Evolutionary conservation across 768 basidiomycete genomes (phyloP).

Genomic region (Leccinum longicurvipes): DNA sequence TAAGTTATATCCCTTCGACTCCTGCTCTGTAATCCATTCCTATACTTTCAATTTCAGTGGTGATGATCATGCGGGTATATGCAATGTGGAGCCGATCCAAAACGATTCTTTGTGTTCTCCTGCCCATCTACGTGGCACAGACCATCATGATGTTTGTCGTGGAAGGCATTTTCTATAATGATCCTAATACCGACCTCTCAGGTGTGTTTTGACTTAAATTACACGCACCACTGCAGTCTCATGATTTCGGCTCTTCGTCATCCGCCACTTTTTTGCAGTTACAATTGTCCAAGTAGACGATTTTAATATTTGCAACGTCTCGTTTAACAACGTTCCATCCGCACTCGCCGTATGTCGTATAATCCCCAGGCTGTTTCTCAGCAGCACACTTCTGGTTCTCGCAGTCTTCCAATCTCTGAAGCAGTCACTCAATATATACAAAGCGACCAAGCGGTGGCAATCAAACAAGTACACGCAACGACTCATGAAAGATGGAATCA

Average conservation of each 20-base stretch:
- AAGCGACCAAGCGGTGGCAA: conserved; percentile 5
- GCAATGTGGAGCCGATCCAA: conserved; percentile 11
- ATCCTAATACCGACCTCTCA: background rate
- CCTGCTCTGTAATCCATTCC: background rate
- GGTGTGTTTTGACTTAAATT: background rate
- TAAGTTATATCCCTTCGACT: background rate
- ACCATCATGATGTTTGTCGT: background rate
- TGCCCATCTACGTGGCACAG: conserved; percentile 1
- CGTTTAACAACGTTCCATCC: background rate
- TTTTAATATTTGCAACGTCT: background rate
- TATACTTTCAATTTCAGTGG: background rate
- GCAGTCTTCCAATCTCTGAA: background rate
- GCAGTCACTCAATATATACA: background rate
- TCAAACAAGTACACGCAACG: conserved; percentile 5
- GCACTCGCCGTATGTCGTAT: background rate
- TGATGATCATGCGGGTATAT: conserved; percentile 14
- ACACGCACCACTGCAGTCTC: background rate
- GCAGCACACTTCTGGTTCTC: background rate
- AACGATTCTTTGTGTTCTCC: background rate
- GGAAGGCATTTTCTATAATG: background rate
- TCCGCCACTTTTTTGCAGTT: background rate
- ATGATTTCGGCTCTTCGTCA: background rate
- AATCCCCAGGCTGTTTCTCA: background rate
- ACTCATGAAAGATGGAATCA: background rate
- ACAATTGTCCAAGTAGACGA: background rate